Evolutionary conservation across 768 basidiomycete genomes (phyloP), one percentile per base, ranked within the genome.

Genomic region (Xerocomus spinulosus): DNA sequence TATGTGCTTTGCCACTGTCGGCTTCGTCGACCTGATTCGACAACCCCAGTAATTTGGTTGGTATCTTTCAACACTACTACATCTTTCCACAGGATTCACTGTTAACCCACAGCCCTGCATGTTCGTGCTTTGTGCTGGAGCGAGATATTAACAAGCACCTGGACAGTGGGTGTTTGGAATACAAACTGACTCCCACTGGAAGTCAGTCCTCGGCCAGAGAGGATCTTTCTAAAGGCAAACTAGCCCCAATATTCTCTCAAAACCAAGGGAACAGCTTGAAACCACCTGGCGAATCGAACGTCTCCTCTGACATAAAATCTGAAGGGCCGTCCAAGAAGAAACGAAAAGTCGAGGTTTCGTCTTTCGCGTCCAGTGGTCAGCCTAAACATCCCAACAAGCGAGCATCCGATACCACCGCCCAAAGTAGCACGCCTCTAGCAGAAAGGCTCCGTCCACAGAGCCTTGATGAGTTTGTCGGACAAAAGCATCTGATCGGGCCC

Each of bases 391-490:
- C 41, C 18, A 61, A 60, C 49, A 59, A 58, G 21, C 53, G 51
- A 5, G 49, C 64, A 15, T 42, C 44, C 26, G 46, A 49, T 30
- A 17, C 44, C 10, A 52, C 63, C 29, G 30, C 68, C 2, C 55
- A 69, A 26, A 49, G 59, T 17, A 72, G 74, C 13, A 68, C 73
- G 3, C 86, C 86, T 0, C 66, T 92, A 1, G 85, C 91, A 1
- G 90, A 92, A 59, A 74, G 76, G 17, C 73, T 91, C 35, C 75
- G 90, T 9, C 90, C 90, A 2, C 73, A 68, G 12, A 64, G 63
- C 4, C 68, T 92, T 15, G 74, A 76, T 2, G 81, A 87, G 3
- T 85, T 87, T 50, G 70, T 91, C 24, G 90, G 90, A 3, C 90
- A 93, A 58, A 61, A 62, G 17, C 80, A 87, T 61, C 56, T 90